Percentiles rank a stretch among this genome's conserved stretches.
Conservation (phyloP, 2,329 filamentous ascomycete genomes). For the Graphilbum ipis-grandicollis region DNA sequence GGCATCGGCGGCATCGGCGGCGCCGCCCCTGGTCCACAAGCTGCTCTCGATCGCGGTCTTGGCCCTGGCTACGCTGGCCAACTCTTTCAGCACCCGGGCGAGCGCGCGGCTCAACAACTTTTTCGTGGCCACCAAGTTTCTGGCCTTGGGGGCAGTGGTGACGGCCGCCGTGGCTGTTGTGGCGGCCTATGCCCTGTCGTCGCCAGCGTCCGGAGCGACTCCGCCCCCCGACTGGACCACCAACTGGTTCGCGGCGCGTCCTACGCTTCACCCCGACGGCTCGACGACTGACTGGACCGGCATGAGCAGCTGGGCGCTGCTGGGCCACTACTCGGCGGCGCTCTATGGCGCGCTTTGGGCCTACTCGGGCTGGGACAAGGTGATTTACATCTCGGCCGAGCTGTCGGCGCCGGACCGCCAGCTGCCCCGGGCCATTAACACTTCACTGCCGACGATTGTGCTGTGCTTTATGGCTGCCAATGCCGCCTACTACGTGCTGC, state of each 20-base stretch:
- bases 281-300: constrained; percentile 27
- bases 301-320: constrained; percentile 36
- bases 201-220: constrained; percentile 14
- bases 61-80: constrained; percentile 27
- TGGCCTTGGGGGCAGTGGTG: constrained; percentile 28
- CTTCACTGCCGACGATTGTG: constrained; percentile 40
- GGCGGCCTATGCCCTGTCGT: constrained; percentile 17
- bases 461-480: constrained; percentile 43
- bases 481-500: constrained; percentile 42
- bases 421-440: constrained; percentile 44
- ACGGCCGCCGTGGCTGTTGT: constrained; percentile 30
- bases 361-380: constrained; percentile 52
- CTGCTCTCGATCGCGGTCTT: constrained; percentile 31
- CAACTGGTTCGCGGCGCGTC: constrained; percentile 37
- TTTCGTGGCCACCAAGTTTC: constrained; percentile 36
- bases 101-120: constrained; percentile 37
- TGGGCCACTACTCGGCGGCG: constrained; percentile 42
- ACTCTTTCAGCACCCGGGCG: constrained; percentile 37
- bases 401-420: constrained; percentile 31
- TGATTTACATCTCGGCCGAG: constrained; percentile 37
- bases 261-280: constrained; percentile 31
- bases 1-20: neutral
- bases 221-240: constrained; percentile 32
- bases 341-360: constrained; percentile 47
- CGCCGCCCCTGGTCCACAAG: constrained; percentile 25